These are phyloP conservation scores for Fomitopsis palustris DNA, from an alignment of 1,284 basidiomycete genomes.

Conservation along the genomic window DNA sequence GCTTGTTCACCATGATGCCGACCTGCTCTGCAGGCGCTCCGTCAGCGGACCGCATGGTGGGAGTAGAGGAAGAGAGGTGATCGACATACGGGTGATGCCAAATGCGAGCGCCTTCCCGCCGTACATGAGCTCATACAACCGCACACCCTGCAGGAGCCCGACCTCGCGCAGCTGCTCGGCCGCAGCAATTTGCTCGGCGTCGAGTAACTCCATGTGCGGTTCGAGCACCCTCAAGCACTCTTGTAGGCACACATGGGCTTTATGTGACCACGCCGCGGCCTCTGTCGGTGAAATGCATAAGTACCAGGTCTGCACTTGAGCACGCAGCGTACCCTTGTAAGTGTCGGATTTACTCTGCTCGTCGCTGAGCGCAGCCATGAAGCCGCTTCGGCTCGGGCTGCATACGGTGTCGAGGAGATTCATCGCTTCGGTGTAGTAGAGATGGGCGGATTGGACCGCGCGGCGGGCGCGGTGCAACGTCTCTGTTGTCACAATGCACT, in stretches of 20 bases:
- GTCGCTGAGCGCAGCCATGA: conserved; percentile 20
- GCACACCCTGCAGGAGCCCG: conserved; percentile 21
- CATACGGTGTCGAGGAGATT: conserved; percentile 21
- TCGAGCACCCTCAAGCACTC: conserved; percentile 17
- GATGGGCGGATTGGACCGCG: conserved; percentile 21
- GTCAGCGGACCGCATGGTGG: neutral
- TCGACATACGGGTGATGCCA: conserved; percentile 22
- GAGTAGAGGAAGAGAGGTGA: neutral
- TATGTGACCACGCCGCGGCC: conserved; percentile 19
- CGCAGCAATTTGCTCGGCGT: conserved; percentile 13
- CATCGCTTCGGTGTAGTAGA: conserved; percentile 21
- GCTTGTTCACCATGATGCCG: conserved; percentile 21
- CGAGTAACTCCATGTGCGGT: conserved; percentile 18
- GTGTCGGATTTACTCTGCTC: conserved; percentile 24
- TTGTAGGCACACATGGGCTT: conserved; percentile 23
- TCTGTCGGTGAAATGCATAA: conserved; percentile 8
- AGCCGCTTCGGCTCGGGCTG: conserved; percentile 18
- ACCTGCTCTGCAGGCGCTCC: conserved; percentile 13
- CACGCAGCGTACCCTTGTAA: conserved; percentile 18
- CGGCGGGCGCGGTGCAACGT: conserved; percentile 14
- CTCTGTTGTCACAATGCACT: conserved; percentile 17
- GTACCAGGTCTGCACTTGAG: neutral
- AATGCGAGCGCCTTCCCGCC: conserved; percentile 20
- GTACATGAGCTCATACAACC: conserved; percentile 24
- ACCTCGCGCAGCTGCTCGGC: conserved; percentile 16